Evolutionary conservation across 2,329 filamentous ascomycete species (phyloP).

Genomic region (Fusarium setosum): DNA sequence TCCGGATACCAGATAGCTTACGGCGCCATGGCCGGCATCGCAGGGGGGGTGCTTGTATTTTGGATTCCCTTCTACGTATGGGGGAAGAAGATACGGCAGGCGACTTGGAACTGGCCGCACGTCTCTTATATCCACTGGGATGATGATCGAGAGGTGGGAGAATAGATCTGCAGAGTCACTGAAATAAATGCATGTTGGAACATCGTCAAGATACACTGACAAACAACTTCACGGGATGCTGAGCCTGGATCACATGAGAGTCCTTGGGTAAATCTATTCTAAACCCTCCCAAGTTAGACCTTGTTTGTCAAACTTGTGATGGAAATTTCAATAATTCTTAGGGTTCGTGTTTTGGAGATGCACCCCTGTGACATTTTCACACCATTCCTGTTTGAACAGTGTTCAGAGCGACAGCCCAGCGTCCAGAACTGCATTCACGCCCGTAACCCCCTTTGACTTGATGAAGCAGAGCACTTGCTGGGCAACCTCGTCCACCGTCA

Average conservation of each 20-base stretch:
- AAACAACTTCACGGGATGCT: too few relatives aligned
- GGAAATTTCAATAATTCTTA: too few relatives aligned
- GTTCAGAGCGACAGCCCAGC: conserved; percentile 15
- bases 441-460: conserved; percentile 61
- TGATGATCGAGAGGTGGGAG: conserved; percentile 65
- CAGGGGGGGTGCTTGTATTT: conserved; percentile 56
- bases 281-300: too few relatives aligned
- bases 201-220: too few relatives aligned
- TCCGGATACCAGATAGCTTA: conserved; percentile 63
- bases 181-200: not conserved
- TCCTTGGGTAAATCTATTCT: too few relatives aligned
- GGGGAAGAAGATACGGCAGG: conserved; percentile 60
- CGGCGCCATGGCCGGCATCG: conserved; percentile 68
- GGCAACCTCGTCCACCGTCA: conserved; percentile 64
- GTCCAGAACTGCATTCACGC: conserved; percentile 64
- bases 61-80: conserved; percentile 64
- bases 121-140: conserved; percentile 61
- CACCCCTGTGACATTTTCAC: too few relatives aligned
- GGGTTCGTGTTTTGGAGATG: too few relatives aligned
- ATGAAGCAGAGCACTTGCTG: conserved; percentile 64
- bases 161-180: conserved; percentile 47
- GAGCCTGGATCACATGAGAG: too few relatives aligned
- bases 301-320: too few relatives aligned
- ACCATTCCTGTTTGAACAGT: not conserved
- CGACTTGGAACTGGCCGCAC: conserved; percentile 60